These are phyloP conservation scores for Globisporangium ultimum DNA, from an alignment of 352 stramenopile genomes.

Conservation along the genomic window DNA sequence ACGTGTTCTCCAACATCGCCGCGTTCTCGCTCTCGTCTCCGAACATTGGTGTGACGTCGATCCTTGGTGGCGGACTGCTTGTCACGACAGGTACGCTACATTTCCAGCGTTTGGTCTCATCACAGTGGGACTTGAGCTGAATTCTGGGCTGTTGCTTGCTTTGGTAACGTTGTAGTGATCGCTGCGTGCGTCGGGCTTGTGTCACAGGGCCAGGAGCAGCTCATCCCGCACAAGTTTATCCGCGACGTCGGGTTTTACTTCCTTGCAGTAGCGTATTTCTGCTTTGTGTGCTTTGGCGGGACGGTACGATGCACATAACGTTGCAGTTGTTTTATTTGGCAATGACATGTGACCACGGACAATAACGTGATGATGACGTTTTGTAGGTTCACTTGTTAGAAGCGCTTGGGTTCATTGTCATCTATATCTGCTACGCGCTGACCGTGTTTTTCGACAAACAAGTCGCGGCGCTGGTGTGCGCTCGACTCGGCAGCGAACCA, in stretches of 20 bases:
- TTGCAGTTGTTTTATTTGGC: not conserved
- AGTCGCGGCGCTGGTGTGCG: conserved; percentile 20
- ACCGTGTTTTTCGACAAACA: conserved; percentile 60
- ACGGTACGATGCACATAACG: conserved; percentile 15
- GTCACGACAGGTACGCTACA: conserved; percentile 50
- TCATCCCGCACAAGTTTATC: conserved; percentile 73
- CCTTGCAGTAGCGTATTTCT: conserved; percentile 61
- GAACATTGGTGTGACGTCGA: conserved; percentile 65
- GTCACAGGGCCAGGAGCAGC: conserved; percentile 64
- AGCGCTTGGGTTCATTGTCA: conserved; percentile 65
- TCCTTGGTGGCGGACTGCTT: conserved; percentile 66
- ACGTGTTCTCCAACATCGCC: conserved; percentile 81
- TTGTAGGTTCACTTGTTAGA: conserved; percentile 43
- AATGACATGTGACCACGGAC: too few relatives aligned
- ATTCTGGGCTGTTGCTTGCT: too few relatives aligned
- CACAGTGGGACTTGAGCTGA: too few relatives aligned
- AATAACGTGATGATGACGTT: not conserved
- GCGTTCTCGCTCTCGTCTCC: conserved; percentile 59
- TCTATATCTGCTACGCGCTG: conserved; percentile 63
- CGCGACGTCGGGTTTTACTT: conserved; percentile 79
- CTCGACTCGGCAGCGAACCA: conserved; percentile 16
- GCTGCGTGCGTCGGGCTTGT: conserved; percentile 65
- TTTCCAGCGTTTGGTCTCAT: not conserved
- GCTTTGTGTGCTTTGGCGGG: conserved; percentile 69
- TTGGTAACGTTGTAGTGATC: conserved; percentile 31